Evolutionary conservation across 495 filamentous ascomycete species (phyloP).

Genomic region (Lindgomyces ingoldianus): DNA sequence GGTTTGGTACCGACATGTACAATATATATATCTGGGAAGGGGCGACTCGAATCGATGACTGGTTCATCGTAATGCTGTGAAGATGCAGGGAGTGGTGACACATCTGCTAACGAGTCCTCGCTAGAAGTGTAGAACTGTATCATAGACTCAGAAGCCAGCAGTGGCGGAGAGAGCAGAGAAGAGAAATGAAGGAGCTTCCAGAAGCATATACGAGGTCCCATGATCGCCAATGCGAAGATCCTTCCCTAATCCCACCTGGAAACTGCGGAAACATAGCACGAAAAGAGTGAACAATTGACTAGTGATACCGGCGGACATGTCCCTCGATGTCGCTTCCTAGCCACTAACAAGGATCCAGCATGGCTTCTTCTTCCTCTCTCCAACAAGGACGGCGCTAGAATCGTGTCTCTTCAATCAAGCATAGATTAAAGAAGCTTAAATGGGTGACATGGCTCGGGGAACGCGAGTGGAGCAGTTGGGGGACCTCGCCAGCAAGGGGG

Average conservation of each 20-base stretch:
- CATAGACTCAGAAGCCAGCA: too few relatives aligned
- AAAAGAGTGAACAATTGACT: neutral
- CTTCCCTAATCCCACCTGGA: neutral
- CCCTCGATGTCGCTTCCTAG: neutral
- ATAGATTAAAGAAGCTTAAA: conserved; percentile 28
- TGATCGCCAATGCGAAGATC: neutral
- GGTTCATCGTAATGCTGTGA: neutral
- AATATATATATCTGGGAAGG: conserved; percentile 1
- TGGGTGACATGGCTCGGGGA: neutral
- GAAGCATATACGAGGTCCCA: neutral
- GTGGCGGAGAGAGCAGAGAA: neutral
- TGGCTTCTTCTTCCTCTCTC: neutral
- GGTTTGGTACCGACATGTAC: conserved; percentile 18
- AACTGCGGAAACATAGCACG: too few relatives aligned
- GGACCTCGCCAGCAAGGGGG: conserved; percentile 4
- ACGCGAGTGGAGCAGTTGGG: conserved; percentile 2
- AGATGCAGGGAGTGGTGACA: neutral
- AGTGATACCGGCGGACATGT: neutral
- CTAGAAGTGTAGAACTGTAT: too few relatives aligned
- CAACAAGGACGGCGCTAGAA: neutral
- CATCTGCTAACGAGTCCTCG: too few relatives aligned
- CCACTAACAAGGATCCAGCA: neutral
- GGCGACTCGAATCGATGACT: neutral
- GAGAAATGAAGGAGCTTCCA: neutral
- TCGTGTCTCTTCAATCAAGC: conserved; percentile 25